Evolutionary conservation across 306 rosid species (phyloP), one percentile per base, ranked within the genome.

Genomic region (Inga leiocalycina): DNA sequence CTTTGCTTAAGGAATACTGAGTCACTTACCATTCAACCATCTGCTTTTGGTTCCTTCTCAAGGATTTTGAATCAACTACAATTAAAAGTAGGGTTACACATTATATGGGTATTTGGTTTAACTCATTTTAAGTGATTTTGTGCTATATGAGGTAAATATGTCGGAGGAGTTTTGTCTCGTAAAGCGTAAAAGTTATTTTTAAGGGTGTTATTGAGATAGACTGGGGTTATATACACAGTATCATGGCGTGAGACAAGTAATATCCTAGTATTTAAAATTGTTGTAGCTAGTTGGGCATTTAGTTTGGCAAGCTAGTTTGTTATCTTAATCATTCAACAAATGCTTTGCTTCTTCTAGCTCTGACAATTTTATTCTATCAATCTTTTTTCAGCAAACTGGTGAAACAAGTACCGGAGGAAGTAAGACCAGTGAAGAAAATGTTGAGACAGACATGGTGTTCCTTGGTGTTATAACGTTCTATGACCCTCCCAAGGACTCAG

Each of bases 401-500:
- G 78, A 89, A 82, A 79, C 79, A 73, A 83, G 85, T 70, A 66
- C 81, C 0, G 82, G 81, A 79, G 82, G 80, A 79, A 66, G 72
- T 59, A 82, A 24, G 80, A 77, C 48, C 17, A 45, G 72, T 57
- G 83, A 79, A 17, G 88, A 77, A 82, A 82, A 87, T 69, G 71
- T 45, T 35, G 98, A 94, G 89, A 89, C 84, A 46, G 90, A 88
- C 86, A 92, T 94, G 98, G 87, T 87, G 43, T 90, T 94, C 84
- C 92, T 94, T 15, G 98, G 98, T 69, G 78, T 94, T 20, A 80
- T 92, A 88, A 87, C 98, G n/a, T 94, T 94, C 84, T 94, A 85
- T 57, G 98, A 94, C 84, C 98, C 97, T 32, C 97, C 98, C 4
- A 94, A 94, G 89, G 98, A 92, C 85, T 80, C 98, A 1, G 98